Evolutionary conservation across 176 grass and related monocot genomes (phyloP), one percentile per base, ranked within the genome.

Genomic region (Ampelocalamus luodianensis): DNA sequence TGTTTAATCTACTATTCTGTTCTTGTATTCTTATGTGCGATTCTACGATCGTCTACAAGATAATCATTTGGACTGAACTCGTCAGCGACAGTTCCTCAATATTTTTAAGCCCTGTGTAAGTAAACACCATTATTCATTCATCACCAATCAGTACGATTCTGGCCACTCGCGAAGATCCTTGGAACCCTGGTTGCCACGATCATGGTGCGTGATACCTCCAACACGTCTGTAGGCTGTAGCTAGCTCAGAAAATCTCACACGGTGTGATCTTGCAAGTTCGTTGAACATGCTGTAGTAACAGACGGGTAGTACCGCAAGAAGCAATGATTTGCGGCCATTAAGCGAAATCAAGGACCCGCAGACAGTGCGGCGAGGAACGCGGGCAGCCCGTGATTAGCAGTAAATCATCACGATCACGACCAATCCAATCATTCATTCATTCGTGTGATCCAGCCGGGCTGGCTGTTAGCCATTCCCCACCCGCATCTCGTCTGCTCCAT

Each of bases 321-420:
- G 20, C 12, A 77, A 77, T n/a, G 20, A 60, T 60, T 43, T 8
- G 50, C 17, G 4, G 26, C 4, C 26, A 51, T 24, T 15, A 6
- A 53, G 20, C 17, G 7, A 45, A 48, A 71, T 49, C 24, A 34
- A 50, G 14, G 39, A 64, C 7, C 45, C 5, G 11, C 69, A 1
- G 53, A 63, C 51, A 53, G 43, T 50, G 65, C 79, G 79, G n/a
- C 65, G 72, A 63, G 26, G 79, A 83, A 82, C 42, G 34, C 72
- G 23, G 23, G 34, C 46, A 16, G 15, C 76, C 56, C 16, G 9
- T 34, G 40, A 49, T 34, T 46, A 65, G 15, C 6, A 64, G 60
- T 20, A 29, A 13, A 32, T 20, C 42, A 80, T 5, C 16, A 2
- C 17, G n/a, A 72, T 61, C 16, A 71, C 53, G 26, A 43, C 51